Evolutionary conservation across 345 rosid species (phyloP).

Genomic region (Camelina neglecta): DNA sequence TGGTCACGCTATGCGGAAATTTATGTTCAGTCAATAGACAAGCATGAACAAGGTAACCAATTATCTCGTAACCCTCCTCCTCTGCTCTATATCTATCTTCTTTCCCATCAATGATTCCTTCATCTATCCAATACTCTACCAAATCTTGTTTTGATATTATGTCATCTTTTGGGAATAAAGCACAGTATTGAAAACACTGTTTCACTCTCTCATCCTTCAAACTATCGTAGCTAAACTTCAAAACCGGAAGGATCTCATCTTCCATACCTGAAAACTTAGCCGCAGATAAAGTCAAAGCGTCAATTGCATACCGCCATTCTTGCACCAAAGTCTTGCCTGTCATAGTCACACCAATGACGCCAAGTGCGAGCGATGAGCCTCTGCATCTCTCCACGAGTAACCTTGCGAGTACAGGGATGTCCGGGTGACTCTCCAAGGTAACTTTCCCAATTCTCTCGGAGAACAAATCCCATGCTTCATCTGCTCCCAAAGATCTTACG

Average conservation of each 20-base stretch:
- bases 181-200: neutral
- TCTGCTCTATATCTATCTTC: neutral
- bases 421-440: neutral
- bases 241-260: neutral
- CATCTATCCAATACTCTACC: neutral
- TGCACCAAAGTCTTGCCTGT: neutral
- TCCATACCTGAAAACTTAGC: neutral
- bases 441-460: neutral
- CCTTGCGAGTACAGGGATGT: neutral
- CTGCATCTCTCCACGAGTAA: neutral
- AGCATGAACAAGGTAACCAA: neutral
- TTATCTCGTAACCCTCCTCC: neutral
- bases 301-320: neutral
- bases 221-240: neutral
- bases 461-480: slow-evolving; percentile 1
- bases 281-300: neutral
- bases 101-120: neutral
- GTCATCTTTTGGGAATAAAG: neutral
- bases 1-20: neutral
- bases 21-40: neutral
- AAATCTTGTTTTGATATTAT: neutral
- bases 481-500: neutral
- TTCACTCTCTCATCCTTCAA: neutral
- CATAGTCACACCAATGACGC: neutral
- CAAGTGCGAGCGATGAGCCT: neutral